phyloP scores from a whole-genome alignment of 2,329 filamentous ascomycete species.

The Diaporthe longicolla region DNA sequence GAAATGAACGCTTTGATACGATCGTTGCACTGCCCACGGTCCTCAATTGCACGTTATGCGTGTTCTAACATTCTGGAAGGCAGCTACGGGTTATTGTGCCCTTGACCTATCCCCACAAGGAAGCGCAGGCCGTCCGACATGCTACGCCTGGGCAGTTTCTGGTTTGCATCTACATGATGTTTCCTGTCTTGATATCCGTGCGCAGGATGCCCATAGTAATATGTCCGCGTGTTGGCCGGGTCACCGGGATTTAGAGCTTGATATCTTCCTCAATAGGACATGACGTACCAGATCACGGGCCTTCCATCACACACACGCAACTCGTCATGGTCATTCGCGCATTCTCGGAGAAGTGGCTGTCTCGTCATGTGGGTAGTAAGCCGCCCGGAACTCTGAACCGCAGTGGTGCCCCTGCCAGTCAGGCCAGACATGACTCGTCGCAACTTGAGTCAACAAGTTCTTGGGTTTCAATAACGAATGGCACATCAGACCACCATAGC shows the following conservation, averaged over 20 bases:
- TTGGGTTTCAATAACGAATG: slow-evolving; percentile 16
- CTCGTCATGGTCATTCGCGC: neutral
- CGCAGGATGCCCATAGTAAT: neutral
- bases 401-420: slow-evolving; percentile 6
- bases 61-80: too few species aligned
- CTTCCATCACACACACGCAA: neutral
- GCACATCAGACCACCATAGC: neutral
- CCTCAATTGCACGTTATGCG: neutral
- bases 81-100: neutral
- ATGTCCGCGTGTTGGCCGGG: neutral
- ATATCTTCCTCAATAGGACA: neutral
- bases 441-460: slow-evolving; percentile 19
- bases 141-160: slow-evolving; percentile 2
- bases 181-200: neutral
- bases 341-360: neutral
- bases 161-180: neutral
- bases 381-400: neutral
- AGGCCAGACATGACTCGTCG: slow-evolving; percentile 24
- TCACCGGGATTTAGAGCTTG: neutral
- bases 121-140: neutral
- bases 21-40: neutral
- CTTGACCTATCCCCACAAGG: too few species aligned
- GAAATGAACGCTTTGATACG: neutral
- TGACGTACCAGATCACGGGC: neutral
- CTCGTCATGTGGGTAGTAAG: too few species aligned